Percentiles rank a stretch among this genome's conserved stretches.
phyloP scores from a whole-genome alignment of 1,284 basidiomycete genomes.

The Lentinula novae-zelandiae region DNA sequence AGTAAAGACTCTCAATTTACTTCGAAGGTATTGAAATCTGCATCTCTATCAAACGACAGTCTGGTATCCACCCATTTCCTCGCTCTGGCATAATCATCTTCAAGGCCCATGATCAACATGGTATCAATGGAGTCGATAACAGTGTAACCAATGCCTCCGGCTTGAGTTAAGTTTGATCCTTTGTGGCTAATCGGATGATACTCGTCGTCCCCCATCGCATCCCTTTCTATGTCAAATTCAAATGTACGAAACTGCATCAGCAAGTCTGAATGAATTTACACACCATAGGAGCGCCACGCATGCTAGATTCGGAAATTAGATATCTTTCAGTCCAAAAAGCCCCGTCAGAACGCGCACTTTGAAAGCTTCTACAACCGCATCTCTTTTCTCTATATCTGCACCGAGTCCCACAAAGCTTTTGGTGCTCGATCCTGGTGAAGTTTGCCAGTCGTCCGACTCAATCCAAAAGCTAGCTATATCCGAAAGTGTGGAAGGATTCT shows the following conservation, averaged over 20 bases:
- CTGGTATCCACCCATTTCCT: conserved; percentile 73
- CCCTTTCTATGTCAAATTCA: conserved; percentile 50
- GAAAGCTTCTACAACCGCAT: conserved; percentile 75
- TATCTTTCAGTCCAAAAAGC: too few species aligned
- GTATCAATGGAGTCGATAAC: conserved; percentile 84
- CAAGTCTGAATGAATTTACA: conserved; percentile 15
- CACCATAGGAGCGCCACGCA: conserved; percentile 80
- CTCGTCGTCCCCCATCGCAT: conserved; percentile 88
- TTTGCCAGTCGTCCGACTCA: conserved; percentile 30
- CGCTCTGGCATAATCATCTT: conserved; percentile 77
- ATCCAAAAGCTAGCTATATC: conserved; percentile 27
- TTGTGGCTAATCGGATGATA: conserved; percentile 76
- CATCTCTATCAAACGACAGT: conserved; percentile 78
- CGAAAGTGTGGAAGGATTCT: conserved; percentile 20
- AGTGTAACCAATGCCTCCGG: conserved; percentile 83
- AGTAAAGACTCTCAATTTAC: conserved; percentile 37
- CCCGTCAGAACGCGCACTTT: conserved; percentile 44
- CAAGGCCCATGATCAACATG: conserved; percentile 81
- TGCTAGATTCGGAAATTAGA: conserved; percentile 40
- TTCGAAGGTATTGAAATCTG: conserved; percentile 89
- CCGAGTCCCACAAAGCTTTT: conserved; percentile 26
- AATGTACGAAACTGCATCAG: neutral
- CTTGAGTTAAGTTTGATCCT: conserved; percentile 74
- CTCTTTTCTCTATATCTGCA: conserved; percentile 60
- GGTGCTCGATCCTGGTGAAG: conserved; percentile 18